phyloP scores from a whole-genome alignment of 139 green algal genomes.

The Pseudopediastrum boryanum region DNA sequence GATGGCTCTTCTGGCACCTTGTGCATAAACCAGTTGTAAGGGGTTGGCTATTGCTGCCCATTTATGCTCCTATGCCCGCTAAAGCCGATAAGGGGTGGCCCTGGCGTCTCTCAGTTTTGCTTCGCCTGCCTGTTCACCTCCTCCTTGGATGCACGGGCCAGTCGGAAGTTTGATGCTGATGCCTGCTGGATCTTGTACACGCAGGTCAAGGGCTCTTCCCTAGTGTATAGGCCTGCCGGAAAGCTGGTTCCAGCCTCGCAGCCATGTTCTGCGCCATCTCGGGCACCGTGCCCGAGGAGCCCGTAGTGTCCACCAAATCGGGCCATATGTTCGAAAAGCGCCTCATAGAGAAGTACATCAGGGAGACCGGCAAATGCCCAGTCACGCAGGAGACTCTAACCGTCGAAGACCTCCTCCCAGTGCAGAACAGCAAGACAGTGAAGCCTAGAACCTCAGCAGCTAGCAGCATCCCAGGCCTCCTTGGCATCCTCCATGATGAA shows the following conservation, averaged over 20 bases:
- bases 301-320: conserved; percentile 83
- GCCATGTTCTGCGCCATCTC: conserved; percentile 74
- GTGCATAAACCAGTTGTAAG: too few species aligned
- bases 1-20: too few species aligned
- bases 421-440: conserved; percentile 69
- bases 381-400: conserved; percentile 78
- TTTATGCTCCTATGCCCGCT: too few species aligned
- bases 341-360: conserved; percentile 88
- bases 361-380: conserved; percentile 87
- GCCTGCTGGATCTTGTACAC: too few species aligned
- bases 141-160: too few species aligned
- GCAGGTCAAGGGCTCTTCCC: too few species aligned
- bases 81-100: too few species aligned
- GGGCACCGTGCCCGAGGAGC: conserved; percentile 85
- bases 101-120: too few species aligned
- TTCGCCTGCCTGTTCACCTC: too few species aligned
- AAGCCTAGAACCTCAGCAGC: conserved; percentile 83
- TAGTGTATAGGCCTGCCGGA: too few species aligned
- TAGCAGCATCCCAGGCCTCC: conserved; percentile 92
- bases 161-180: too few species aligned
- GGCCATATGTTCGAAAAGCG: conserved; percentile 90
- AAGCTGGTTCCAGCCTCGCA: not conserved
- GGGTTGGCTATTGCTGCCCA: too few species aligned
- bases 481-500: conserved; percentile 95
- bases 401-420: conserved; percentile 82